Evolutionary conservation across 371 early-diverging fungal genomes (phyloP).

Genomic region (Chytridium lagenaria): DNA sequence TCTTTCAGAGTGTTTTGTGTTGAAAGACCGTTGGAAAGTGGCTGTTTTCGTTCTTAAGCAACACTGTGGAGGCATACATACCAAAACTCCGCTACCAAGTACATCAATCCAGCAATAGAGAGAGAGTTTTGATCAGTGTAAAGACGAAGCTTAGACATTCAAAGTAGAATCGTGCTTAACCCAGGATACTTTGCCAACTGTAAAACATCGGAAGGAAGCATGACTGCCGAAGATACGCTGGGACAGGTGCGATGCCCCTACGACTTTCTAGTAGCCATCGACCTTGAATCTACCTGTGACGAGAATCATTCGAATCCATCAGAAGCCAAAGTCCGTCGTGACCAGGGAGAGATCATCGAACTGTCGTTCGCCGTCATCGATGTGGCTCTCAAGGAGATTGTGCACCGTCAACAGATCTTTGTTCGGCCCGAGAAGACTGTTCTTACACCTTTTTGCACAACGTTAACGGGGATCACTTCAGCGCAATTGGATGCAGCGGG

Average conservation of each 20-base stretch:
- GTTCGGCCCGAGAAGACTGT: conserved; percentile 72
- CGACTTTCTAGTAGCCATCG: conserved; percentile 70
- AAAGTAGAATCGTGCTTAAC: no score
- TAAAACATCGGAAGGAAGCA: no score
- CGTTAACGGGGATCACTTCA: conserved; percentile 69
- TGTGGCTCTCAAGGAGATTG: conserved; percentile 47
- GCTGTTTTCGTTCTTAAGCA: no score
- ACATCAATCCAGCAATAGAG: no score
- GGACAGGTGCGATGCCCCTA: conserved; percentile 29
- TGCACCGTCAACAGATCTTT: conserved; percentile 67
- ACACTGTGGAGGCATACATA: no score
- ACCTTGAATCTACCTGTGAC: conserved; percentile 76
- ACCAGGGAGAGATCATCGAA: conserved; percentile 65
- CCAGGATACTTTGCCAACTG: no score
- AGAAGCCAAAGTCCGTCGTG: conserved; percentile 67
- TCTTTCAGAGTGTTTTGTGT: no score
- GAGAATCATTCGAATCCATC: conserved; percentile 67
- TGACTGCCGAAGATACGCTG: conserved; percentile 2
- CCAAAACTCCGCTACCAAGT: no score
- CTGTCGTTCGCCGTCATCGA: conserved; percentile 57
- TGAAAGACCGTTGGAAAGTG: no score
- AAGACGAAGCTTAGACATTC: no score
- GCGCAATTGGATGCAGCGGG: conserved; percentile 62
- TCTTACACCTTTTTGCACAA: conserved; percentile 69
- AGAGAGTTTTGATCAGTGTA: no score